These are phyloP conservation scores for Sherardia arvensis DNA, from an alignment of 257 asterid genomes.

Conservation along the genomic window DNA sequence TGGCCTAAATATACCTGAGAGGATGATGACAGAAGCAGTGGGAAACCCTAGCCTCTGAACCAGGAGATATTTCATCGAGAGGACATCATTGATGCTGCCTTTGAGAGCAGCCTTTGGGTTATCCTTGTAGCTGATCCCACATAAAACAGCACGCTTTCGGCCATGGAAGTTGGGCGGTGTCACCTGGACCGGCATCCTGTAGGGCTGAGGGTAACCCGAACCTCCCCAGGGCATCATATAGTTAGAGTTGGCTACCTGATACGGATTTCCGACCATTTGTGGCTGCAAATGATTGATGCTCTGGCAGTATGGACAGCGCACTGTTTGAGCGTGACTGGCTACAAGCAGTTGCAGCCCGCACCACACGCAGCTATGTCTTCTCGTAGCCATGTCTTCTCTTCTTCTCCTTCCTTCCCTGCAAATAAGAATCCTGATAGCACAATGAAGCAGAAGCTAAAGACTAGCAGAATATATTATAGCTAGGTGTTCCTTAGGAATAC, in stretches of 20 bases:
- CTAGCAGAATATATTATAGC: background rate
- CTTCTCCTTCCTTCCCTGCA: background rate
- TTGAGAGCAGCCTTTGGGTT: constrained; percentile 38
- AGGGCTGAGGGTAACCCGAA: constrained; percentile 8
- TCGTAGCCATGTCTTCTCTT: constrained; percentile 32
- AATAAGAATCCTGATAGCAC: background rate
- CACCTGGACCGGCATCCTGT: constrained; percentile 13
- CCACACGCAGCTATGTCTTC: constrained; percentile 40
- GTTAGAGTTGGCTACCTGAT: background rate
- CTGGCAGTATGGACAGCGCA: constrained; percentile 41
- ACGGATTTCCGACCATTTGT: background rate
- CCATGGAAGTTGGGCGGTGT: constrained; percentile 29
- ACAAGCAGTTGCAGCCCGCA: constrained; percentile 33
- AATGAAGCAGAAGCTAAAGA: background rate
- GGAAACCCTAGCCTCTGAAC: constrained; percentile 50
- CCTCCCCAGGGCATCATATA: constrained; percentile 3
- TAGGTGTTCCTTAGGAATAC: background rate
- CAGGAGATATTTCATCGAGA: constrained; percentile 39
- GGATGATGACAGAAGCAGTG: constrained; percentile 40
- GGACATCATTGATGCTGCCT: constrained; percentile 57
- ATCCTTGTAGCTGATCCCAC: constrained; percentile 57
- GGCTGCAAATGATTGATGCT: constrained; percentile 13
- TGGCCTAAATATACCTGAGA: constrained; percentile 12
- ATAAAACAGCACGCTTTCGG: constrained; percentile 52
- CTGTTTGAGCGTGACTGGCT: constrained; percentile 28